Evolutionary conservation across 768 basidiomycete genomes (phyloP).

Genomic region (Omphalotus guepiniiformis): DNA sequence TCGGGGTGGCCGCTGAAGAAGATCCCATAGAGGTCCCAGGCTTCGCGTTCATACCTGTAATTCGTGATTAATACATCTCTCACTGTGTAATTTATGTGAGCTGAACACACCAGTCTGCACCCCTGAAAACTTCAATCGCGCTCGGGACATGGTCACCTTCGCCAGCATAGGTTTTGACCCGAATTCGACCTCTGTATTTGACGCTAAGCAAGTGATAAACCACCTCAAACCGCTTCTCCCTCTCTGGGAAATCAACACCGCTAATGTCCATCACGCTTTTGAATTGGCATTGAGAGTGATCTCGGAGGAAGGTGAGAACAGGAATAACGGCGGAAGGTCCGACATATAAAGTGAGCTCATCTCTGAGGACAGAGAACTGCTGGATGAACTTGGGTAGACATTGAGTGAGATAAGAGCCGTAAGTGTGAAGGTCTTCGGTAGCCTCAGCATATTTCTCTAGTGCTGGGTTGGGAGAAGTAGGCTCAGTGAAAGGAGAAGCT

Average conservation of each 20-base stretch:
- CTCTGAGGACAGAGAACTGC: slow-evolving; percentile 95
- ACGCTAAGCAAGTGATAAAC: slow-evolving; percentile 93
- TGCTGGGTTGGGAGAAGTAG: slow-evolving; percentile 85
- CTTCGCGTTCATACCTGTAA: slow-evolving; percentile 89
- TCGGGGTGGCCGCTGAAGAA: slow-evolving; percentile 97
- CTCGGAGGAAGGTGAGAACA: slow-evolving; percentile 87
- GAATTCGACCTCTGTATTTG: slow-evolving; percentile 72
- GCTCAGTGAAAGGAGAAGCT: slow-evolving; percentile 79
- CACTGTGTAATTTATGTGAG: not conserved
- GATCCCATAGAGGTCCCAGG: slow-evolving; percentile 97
- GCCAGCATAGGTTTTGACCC: slow-evolving; percentile 96
- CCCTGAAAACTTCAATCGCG: slow-evolving; percentile 70
- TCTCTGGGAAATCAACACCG: slow-evolving; percentile 92
- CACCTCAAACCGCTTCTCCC: slow-evolving; percentile 92
- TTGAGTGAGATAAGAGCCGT: slow-evolving; percentile 89
- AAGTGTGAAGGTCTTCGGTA: slow-evolving; percentile 79
- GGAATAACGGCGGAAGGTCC: slow-evolving; percentile 79
- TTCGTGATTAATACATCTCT: not conserved
- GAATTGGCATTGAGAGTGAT: slow-evolving; percentile 94
- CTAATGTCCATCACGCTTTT: slow-evolving; percentile 91
- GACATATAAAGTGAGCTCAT: slow-evolving; percentile 89
- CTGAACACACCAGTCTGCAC: slow-evolving; percentile 85
- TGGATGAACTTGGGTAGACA: slow-evolving; percentile 97
- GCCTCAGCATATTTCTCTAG: slow-evolving; percentile 66
- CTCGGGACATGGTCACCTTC: slow-evolving; percentile 92